phyloP scores from a whole-genome alignment of 805 yeast genomes.

The Metschnikowia lachancei region DNA sequence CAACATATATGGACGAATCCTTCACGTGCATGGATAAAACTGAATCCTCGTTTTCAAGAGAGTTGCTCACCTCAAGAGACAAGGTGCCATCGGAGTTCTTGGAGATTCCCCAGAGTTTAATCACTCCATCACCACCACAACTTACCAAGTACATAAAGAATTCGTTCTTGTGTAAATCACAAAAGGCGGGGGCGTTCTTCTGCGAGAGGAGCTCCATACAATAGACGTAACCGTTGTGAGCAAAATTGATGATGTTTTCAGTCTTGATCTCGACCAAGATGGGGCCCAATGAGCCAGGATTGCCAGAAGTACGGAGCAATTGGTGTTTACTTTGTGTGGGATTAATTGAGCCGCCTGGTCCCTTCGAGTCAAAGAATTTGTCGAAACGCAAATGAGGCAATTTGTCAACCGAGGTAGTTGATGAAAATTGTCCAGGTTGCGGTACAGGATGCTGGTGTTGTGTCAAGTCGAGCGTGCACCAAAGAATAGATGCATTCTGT shows the following conservation, averaged over 20 bases:
- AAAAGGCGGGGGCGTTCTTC: conserved; percentile 17
- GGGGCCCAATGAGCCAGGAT: conserved; percentile 16
- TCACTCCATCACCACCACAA: conserved; percentile 89
- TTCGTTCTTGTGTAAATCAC: conserved; percentile 21
- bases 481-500: conserved; percentile 85
- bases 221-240: conserved; percentile 90
- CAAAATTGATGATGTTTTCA: conserved; percentile 67
- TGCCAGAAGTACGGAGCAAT: conserved; percentile 14
- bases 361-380: conserved; percentile 84
- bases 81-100: conserved; percentile 7
- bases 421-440: background rate
- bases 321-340: conserved; percentile 29
- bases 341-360: conserved; percentile 65
- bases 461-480: conserved; percentile 45
- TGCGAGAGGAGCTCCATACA: conserved; percentile 46
- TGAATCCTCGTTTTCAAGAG: conserved; percentile 61
- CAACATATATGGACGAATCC: conserved; percentile 77
- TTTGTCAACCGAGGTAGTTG: conserved; percentile 21
- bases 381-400: conserved; percentile 64
- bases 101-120: conserved; percentile 71
- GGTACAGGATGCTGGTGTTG: background rate
- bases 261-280: conserved; percentile 64
- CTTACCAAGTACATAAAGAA: conserved; percentile 25
- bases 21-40: conserved; percentile 66
- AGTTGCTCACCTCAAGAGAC: conserved; percentile 5